Percentiles rank a stretch among this genome's conserved stretches.
Evolutionary conservation across 768 basidiomycete species (phyloP).

Genomic region (Hortiboletus flavorubellus): DNA sequence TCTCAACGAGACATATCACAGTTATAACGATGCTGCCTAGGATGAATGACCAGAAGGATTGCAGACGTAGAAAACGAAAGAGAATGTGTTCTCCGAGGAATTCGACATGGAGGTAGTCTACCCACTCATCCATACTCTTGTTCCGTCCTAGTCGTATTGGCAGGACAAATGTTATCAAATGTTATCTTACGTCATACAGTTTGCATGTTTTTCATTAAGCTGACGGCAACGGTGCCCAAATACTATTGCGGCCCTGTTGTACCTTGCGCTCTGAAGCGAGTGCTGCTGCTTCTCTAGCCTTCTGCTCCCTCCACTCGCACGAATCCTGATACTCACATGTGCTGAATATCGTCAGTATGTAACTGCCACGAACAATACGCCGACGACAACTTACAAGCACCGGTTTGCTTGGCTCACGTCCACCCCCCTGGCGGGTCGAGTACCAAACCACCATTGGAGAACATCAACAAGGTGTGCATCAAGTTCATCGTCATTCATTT

Average conservation of each 20-base stretch:
- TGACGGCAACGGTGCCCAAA: not conserved
- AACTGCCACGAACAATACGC: not conserved
- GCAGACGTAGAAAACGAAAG: slow-evolving; percentile 39
- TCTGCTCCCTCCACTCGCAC: slow-evolving; percentile 74
- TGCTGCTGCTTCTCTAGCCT: slow-evolving; percentile 39
- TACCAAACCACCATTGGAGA: slow-evolving; percentile 74
- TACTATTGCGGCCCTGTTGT: not conserved
- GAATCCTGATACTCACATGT: slow-evolving; percentile 70
- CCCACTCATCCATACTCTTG: slow-evolving; percentile 42
- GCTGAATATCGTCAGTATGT: slow-evolving; percentile 31
- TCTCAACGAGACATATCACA: slow-evolving; percentile 51
- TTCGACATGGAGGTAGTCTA: slow-evolving; percentile 42
- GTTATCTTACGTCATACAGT: slow-evolving; percentile 12
- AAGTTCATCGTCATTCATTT: slow-evolving; percentile 50
- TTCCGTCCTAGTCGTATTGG: not conserved
- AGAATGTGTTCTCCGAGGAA: slow-evolving; percentile 47
- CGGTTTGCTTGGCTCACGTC: slow-evolving; percentile 52
- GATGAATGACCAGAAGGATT: slow-evolving; percentile 48
- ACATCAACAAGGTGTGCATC: slow-evolving; percentile 51
- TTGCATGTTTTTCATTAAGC: not conserved
- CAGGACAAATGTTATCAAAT: not conserved
- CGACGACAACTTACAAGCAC: slow-evolving; percentile 54
- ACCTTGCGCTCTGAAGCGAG: not conserved
- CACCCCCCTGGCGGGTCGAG: slow-evolving; percentile 69
- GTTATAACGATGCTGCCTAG: slow-evolving; percentile 43